These are phyloP conservation scores for Cladosporium sp. DNA, from an alignment of 2,329 filamentous ascomycete species.

Conservation along the genomic window DNA sequence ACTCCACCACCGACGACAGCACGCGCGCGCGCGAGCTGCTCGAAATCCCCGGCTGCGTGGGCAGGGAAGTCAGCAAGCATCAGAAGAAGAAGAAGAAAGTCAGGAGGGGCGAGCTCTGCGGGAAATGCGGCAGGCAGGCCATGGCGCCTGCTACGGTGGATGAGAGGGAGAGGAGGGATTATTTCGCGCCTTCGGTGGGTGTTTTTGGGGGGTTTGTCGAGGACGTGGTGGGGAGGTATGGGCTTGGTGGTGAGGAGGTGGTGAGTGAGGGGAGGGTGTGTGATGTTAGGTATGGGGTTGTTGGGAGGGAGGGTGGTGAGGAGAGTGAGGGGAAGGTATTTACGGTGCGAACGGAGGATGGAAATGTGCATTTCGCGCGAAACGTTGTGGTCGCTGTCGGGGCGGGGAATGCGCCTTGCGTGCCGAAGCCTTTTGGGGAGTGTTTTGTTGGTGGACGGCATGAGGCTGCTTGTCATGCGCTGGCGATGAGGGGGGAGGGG, in stretches of 20 bases:
- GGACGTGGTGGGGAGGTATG: constrained; percentile 37
- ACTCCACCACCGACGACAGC: constrained; percentile 44
- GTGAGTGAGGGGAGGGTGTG: constrained; percentile 58
- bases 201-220: constrained; percentile 42
- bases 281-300: constrained; percentile 57
- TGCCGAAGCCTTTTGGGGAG: constrained; percentile 37
- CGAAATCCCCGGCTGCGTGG: constrained; percentile 70
- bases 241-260: constrained; percentile 46
- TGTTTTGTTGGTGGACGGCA: constrained; percentile 21
- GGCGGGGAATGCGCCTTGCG: constrained; percentile 56
- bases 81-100: constrained; percentile 66
- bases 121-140: not conserved
- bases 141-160: constrained; percentile 36
- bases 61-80: constrained; percentile 77
- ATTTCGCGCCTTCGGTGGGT: constrained; percentile 38
- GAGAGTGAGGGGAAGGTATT: constrained; percentile 55
- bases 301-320: constrained; percentile 36
- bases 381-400: constrained; percentile 68
- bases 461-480: constrained; percentile 59
- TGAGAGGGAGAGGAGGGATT: constrained; percentile 46
- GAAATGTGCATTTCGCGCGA: constrained; percentile 50
- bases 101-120: constrained; percentile 29
- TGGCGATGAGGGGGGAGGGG: constrained; percentile 4
- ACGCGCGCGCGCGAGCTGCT: constrained; percentile 60
- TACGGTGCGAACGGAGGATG: constrained; percentile 55